Base-by-base conservation (phyloP, 768 basidiomycete genomes). In the Erythrobasidium yunnanense region DNA sequence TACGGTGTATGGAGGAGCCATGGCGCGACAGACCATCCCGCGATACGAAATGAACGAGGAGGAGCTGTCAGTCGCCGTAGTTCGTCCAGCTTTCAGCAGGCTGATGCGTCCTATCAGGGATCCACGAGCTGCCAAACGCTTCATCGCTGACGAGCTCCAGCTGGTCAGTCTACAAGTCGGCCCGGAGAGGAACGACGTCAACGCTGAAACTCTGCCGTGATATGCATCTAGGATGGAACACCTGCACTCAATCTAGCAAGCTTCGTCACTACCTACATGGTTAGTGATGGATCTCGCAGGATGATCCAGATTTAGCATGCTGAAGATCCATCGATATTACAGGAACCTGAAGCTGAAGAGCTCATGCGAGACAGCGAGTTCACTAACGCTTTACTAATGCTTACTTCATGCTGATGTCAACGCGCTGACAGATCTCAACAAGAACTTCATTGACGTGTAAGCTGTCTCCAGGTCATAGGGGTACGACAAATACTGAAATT, bases 281-380 rank as follows among this genome's bases (percentile, higher is more conserved):
- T n/a, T n/a, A n/a, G n/a, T n/a, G n/a, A n/a, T n/a, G n/a, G n/a
- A n/a, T n/a, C n/a, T n/a, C n/a, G n/a, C n/a, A n/a, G n/a, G n/a
- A n/a, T n/a, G n/a, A n/a, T n/a, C n/a, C n/a, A n/a, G n/a, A n/a
- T n/a, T n/a, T n/a, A n/a, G n/a, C n/a, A n/a, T n/a, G n/a, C n/a
- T n/a, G n/a, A n/a, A n/a, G n/a, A n/a, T n/a, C n/a, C n/a, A n/a
- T n/a, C n/a, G 1, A 74, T 70, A 4, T 74, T 67, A 45, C 67
- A 68, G 65, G 72, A 74, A 54, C 57, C 57, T 22, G 72, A 72
- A 27, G 71, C 71, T 0, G 70, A 72, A 55, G 47, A 72, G 57
- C 66, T 74, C 13, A 74, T 74, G 73, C 17, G 62, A 0, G 55
- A 70, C 32, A 67, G 57, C 47, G 4, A 56, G 55, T 56, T 3